Evolutionary conservation across 805 yeast species (phyloP).

Genomic region (Metschnikowia noctiluminum): DNA sequence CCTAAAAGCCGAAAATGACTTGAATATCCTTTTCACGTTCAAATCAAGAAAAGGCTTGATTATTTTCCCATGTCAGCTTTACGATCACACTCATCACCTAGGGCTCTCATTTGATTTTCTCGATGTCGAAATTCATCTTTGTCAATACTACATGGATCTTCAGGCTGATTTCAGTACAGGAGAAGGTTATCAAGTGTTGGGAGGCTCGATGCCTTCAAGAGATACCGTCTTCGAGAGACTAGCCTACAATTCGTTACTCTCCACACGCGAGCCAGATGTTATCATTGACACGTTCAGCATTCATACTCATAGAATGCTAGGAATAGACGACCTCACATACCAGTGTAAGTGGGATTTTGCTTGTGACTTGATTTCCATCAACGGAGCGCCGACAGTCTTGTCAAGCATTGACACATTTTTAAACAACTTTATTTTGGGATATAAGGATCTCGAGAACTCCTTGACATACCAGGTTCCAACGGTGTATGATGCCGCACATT

Average conservation of each 20-base stretch:
- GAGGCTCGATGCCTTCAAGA: slow-evolving; percentile 19
- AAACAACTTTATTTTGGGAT: slow-evolving; percentile 56
- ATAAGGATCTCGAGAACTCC: slow-evolving; percentile 72
- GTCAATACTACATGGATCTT: slow-evolving; percentile 90
- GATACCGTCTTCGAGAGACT: slow-evolving; percentile 25
- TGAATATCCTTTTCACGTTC: slow-evolving; percentile 72
- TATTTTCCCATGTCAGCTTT: slow-evolving; percentile 69
- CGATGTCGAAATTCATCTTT: slow-evolving; percentile 79
- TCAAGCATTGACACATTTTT: slow-evolving; percentile 42
- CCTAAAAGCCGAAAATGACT: slow-evolving; percentile 61
- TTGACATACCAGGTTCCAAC: slow-evolving; percentile 53
- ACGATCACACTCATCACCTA: slow-evolving; percentile 58
- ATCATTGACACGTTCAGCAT: slow-evolving; percentile 56
- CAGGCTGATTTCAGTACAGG: slow-evolving; percentile 68
- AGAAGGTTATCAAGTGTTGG: slow-evolving; percentile 26
- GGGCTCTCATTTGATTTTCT: slow-evolving; percentile 61
- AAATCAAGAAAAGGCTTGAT: slow-evolving; percentile 68
- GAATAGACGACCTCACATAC: slow-evolving; percentile 79
- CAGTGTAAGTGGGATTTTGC: slow-evolving; percentile 87
- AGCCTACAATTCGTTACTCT: slow-evolving; percentile 17
- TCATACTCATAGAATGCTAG: slow-evolving; percentile 92
- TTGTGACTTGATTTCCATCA: slow-evolving; percentile 54
- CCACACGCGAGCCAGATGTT: slow-evolving; percentile 39
- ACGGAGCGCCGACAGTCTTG: slow-evolving; percentile 47
- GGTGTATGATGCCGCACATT: slow-evolving; percentile 65